Base-by-base conservation (phyloP, 371 early-diverging fungal genomes). In the Mucor plumbeus region DNA sequence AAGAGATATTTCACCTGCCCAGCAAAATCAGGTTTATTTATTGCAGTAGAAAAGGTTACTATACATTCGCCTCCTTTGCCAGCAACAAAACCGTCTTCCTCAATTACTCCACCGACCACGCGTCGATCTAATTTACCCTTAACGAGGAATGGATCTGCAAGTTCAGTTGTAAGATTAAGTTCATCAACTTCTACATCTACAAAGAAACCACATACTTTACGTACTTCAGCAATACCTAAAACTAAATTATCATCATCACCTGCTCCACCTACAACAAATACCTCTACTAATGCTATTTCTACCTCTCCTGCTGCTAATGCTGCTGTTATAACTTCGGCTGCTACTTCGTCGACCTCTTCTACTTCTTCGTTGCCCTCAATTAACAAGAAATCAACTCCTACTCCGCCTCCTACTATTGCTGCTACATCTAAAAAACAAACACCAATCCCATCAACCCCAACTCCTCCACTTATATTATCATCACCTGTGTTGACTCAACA, bases 21-120 rank as follows among this genome's bases (percentile, higher is more conserved):
- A 41, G 86, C 88, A 3, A 85, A 86, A 50, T 82, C 82, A 13
- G 94, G 93, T 36, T 76, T 93, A 31, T 93, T 93, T 76, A 83
- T 91, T 36, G 76, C 85, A 21, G 82, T 86, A 5, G 82, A 85
- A 15, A 91, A 90, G 67, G 73, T 91, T 10, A 75, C 76, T 13
- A 71, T 78, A 17, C 67, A 79, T 14, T 38, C 67, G 11, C 58
- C 70, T 14, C 43, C 63, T 5, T 11, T 69, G 7, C 56, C 71
- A 17, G 17, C 56, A 33, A 44, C 43, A 15, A 61, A 65, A 36
- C 44, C 68, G 0, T 60, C 64, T 0, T 44, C 39, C 40, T 59
- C 63, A 8, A 34, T 53, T 1, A 63, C 67, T 7, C 57, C 43
- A 40, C 55, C 58, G 3, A 33, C 64, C 26, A 48, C 67, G 8